Evolutionary conservation across 2,329 filamentous ascomycete genomes (phyloP).

Genomic region (Rutstroemia sp.): DNA sequence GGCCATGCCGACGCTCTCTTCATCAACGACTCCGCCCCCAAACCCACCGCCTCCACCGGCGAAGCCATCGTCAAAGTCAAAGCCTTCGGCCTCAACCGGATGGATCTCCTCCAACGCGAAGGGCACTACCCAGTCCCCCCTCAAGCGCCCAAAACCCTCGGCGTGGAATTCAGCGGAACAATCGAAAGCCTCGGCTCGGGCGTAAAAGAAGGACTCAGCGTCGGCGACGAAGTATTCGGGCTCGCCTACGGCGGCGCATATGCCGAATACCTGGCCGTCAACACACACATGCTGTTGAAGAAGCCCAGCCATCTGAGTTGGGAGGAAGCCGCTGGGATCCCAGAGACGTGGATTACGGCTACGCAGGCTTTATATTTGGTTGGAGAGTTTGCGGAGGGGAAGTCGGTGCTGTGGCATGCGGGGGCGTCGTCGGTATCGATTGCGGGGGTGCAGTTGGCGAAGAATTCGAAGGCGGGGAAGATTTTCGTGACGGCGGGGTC

Average conservation of each 20-base stretch:
- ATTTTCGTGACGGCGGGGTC: slow-evolving; percentile 78
- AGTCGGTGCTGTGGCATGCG: slow-evolving; percentile 83
- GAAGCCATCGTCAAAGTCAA: slow-evolving; percentile 79
- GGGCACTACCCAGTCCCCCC: slow-evolving; percentile 67
- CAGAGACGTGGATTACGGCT: slow-evolving; percentile 89
- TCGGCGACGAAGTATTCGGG: slow-evolving; percentile 80
- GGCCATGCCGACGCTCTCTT: slow-evolving; percentile 45
- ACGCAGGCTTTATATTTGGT: slow-evolving; percentile 82
- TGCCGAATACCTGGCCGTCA: slow-evolving; percentile 75
- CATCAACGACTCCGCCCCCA: slow-evolving; percentile 47
- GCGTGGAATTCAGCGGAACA: slow-evolving; percentile 70
- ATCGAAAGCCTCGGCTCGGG: slow-evolving; percentile 48
- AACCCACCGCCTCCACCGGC: slow-evolving; percentile 43
- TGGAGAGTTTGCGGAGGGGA: slow-evolving; percentile 61
- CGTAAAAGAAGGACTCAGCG: slow-evolving; percentile 51
- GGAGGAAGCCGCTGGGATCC: slow-evolving; percentile 72
- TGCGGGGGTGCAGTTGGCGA: slow-evolving; percentile 76
- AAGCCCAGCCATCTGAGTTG: slow-evolving; percentile 68
- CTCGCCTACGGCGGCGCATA: slow-evolving; percentile 87
- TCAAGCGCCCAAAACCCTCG: slow-evolving; percentile 60
- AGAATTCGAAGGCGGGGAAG: slow-evolving; percentile 56
- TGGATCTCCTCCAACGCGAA: slow-evolving; percentile 72
- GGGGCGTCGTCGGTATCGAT: slow-evolving; percentile 86
- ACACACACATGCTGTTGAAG: slow-evolving; percentile 71
- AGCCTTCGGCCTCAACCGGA: slow-evolving; percentile 79